phyloP scores from a whole-genome alignment of 1,284 basidiomycete genomes.

The Fomitopsis schrenkii region DNA sequence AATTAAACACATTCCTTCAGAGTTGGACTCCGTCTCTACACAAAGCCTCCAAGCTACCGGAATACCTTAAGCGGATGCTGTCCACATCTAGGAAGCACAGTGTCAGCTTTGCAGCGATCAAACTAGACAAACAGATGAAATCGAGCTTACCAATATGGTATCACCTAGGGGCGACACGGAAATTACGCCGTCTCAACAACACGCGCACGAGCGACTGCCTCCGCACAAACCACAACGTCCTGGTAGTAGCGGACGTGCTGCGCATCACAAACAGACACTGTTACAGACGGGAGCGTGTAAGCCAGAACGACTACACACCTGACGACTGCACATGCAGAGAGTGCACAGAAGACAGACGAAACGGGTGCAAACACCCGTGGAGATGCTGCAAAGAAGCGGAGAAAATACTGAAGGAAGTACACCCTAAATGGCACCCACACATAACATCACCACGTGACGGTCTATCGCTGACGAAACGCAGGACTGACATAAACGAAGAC shows the following conservation, averaged over 20 bases:
- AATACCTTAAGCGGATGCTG: neutral
- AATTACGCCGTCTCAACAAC: neutral
- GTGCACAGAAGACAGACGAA: neutral
- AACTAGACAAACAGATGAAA: neutral
- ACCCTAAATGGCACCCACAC: neutral
- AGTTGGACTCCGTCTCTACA: neutral
- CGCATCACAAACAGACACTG: neutral
- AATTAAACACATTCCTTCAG: neutral
- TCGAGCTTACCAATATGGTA: neutral
- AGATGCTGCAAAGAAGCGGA: neutral
- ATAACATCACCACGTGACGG: neutral
- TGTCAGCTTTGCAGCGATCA: neutral
- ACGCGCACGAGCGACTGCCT: neutral
- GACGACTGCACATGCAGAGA: neutral
- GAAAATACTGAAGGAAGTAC: neutral
- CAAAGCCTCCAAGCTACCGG: neutral
- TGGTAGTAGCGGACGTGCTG: neutral
- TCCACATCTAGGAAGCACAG: neutral
- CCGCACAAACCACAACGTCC: neutral
- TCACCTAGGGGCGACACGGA: neutral
- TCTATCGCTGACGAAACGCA: neutral
- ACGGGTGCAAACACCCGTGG: neutral
- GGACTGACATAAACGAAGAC: slow-evolving; percentile 5
- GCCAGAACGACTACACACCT: neutral
- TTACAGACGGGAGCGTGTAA: neutral